Evolutionary conservation across 148 eudicot genomes (phyloP), one percentile per base, ranked within the genome.

Genomic region (Polygonum aviculare): DNA sequence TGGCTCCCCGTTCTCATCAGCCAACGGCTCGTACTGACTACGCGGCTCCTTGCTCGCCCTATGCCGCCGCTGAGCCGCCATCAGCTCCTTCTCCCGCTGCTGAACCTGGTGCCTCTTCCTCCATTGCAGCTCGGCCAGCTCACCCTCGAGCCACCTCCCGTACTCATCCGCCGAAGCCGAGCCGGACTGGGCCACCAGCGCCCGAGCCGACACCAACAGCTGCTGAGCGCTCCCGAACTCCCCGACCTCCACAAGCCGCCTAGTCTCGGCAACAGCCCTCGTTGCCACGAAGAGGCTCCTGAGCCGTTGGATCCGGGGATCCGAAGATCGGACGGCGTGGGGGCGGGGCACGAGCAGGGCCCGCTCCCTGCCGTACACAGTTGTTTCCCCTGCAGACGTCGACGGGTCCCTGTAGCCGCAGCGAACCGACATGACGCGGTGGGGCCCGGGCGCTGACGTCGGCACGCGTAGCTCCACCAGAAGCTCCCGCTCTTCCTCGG

Each of bases 401-500:
- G 88, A 82, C 3, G 98, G 98, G 33, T 94, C 97, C 73, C 75
- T 83, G 69, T 92, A 92, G 79, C 81, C 81, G 71, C 90, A 83
- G 5, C 83, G 83, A 57, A 88, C 91, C 0, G 96, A 89, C 74
- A 94, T 77, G 73, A 92, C 92, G 33, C 90, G 96, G 84, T 94
- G 98, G 78, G 89, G 82, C 85, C 89, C 88, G 18, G 49, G 16
- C 6, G 83, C 77, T 18, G 90, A 79, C 47, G 78, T 59, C 0
- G 96, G 96, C 39, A 90, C 91, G 38, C 86, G 82, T 8, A 94
- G 38, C 65, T 94, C 98, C 0, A 94, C 77, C 3, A 94, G 82
- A 12, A 92, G 38, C 54, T 90, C 97, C 49, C 90, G 87, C 80
- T 94, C 97, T 72, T 94, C 98, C 65, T 92, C 98, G 3, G 92